phyloP scores from a whole-genome alignment of 768 basidiomycete species.

The Clitopilus hobsonii region DNA sequence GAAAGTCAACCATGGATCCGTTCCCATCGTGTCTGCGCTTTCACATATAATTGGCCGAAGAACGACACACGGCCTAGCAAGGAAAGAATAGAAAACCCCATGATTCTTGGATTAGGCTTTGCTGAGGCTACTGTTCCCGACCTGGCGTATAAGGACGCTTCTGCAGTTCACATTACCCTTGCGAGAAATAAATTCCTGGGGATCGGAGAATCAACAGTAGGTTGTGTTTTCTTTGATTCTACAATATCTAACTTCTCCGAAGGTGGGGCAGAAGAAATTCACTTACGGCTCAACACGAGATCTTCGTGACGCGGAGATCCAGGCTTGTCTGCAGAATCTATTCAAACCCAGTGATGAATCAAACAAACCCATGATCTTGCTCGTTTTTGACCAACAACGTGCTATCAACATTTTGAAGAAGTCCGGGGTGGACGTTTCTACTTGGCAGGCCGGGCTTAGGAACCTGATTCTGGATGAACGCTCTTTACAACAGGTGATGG shows the following conservation, averaged over 20 bases:
- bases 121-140: constrained; percentile 29
- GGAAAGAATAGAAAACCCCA: constrained; percentile 25
- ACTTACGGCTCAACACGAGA: constrained; percentile 20
- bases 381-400: constrained; percentile 40
- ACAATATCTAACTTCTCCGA: not conserved
- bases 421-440: constrained; percentile 34
- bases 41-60: constrained; percentile 29
- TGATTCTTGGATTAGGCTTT: constrained; percentile 33
- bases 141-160: constrained; percentile 8
- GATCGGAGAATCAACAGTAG: constrained; percentile 4
- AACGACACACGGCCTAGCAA: constrained; percentile 24
- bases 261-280: constrained; percentile 12
- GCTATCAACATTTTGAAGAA: constrained; percentile 33
- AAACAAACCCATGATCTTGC: constrained; percentile 33
- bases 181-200: constrained; percentile 13
- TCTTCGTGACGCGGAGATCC: constrained; percentile 12
- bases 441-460: constrained; percentile 37
- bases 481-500: constrained; percentile 1
- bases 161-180: constrained; percentile 19
- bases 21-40: constrained; percentile 26
- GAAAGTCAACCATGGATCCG: constrained; percentile 24
- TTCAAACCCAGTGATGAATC: constrained; percentile 14
- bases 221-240: not conserved
- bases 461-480: constrained; percentile 20
- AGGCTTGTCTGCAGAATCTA: constrained; percentile 13